Conservation (phyloP, 1,139 yeast species). For the Hyphopichia pseudoburtonii region DNA sequence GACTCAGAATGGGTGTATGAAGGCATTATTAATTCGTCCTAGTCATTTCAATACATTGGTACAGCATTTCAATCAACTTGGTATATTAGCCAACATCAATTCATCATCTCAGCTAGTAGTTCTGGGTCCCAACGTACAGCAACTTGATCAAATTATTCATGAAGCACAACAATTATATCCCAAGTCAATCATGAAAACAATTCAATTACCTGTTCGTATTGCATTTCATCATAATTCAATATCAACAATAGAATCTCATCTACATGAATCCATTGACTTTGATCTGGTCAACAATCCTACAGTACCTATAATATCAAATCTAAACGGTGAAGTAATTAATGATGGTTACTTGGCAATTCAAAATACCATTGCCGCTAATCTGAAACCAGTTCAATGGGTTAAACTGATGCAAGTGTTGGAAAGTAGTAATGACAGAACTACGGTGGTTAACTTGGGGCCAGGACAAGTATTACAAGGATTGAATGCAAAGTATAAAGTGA, state of each 20-base stretch:
- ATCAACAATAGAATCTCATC: slow-evolving; percentile 33
- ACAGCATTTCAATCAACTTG: slow-evolving; percentile 16
- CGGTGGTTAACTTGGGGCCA: slow-evolving; percentile 38
- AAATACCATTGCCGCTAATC: slow-evolving; percentile 35
- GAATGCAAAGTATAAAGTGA: slow-evolving; percentile 18
- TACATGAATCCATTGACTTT: slow-evolving; percentile 10
- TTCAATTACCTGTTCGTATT: slow-evolving; percentile 46
- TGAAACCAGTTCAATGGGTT: slow-evolving; percentile 46
- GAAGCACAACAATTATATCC: too few species aligned
- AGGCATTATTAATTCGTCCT: slow-evolving; percentile 31
- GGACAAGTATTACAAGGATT: slow-evolving; percentile 30
- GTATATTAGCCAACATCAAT: slow-evolving; percentile 45
- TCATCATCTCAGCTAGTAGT: slow-evolving; percentile 42
- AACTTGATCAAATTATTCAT: too few species aligned
- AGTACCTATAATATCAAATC: slow-evolving; percentile 35
- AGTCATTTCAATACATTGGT: slow-evolving; percentile 18
- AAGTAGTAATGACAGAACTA: slow-evolving; percentile 4
- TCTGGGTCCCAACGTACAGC: too few species aligned
- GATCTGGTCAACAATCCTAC: slow-evolving; percentile 7
- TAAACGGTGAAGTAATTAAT: slow-evolving; percentile 25
- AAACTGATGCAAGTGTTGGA: slow-evolving; percentile 27
- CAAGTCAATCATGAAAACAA: slow-evolving; percentile 19
- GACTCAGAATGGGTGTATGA: slow-evolving; percentile 27
- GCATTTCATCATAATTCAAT: slow-evolving; percentile 54
- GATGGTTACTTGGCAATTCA: slow-evolving; percentile 19